phyloP scores from a whole-genome alignment of 78 protist species.

The Dictyostelium brefeldianum region DNA sequence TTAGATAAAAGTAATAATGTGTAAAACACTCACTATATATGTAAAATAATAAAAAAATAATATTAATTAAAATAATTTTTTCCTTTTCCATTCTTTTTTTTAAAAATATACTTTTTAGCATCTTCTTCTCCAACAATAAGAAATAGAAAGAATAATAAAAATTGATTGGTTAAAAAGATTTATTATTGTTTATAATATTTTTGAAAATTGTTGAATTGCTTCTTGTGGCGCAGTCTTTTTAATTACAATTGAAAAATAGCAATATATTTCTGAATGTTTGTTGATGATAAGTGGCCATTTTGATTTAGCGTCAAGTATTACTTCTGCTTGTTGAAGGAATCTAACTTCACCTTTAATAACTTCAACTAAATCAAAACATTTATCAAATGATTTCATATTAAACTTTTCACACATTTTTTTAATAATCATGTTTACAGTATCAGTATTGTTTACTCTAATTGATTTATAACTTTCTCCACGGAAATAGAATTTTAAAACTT shows the following conservation, averaged over 20 bases:
- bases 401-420: constrained; percentile 52
- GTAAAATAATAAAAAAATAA: not conserved
- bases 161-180: too few species aligned
- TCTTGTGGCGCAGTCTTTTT: constrained; percentile 56
- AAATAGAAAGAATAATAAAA: too few species aligned
- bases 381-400: constrained; percentile 57
- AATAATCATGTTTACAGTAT: not conserved
- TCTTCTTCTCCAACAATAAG: too few species aligned
- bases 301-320: not conserved
- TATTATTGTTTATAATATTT: not conserved
- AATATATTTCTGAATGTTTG: constrained; percentile 30
- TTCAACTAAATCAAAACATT: constrained; percentile 64
- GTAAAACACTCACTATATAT: not conserved
- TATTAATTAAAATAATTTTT: too few species aligned
- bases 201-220: constrained; percentile 13
- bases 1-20: constrained; percentile 31
- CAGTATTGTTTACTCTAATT: constrained; percentile 10
- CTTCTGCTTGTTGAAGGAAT: constrained; percentile 11
- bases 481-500: constrained; percentile 44
- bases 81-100: too few species aligned
- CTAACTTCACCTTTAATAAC: constrained; percentile 33
- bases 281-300: constrained; percentile 70
- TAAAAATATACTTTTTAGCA: too few species aligned
- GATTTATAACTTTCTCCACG: constrained; percentile 20
- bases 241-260: constrained; percentile 32